Base-by-base conservation (phyloP, 768 basidiomycete species). In the Hortiboletus campestris region DNA sequence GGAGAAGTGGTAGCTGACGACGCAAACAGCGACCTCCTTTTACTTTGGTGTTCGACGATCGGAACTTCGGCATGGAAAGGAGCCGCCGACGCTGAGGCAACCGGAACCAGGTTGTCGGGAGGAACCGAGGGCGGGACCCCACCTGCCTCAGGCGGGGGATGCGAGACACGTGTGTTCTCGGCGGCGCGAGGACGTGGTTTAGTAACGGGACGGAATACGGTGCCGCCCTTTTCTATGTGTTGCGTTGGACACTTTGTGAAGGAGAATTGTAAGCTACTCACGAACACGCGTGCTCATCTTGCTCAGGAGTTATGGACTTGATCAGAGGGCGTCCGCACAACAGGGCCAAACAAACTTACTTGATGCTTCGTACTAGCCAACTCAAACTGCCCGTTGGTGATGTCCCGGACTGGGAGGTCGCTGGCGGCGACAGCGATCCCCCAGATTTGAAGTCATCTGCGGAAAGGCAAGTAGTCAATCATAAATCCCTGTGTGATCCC, bases 151-250 rank as follows among this genome's bases (percentile, higher is more conserved):
- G 50, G 36, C 4, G 43, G 46, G 16, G 47, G 53, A 42, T 60
- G 58, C 11, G 59, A 52, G n/a, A 47, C 34, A 34, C 32, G 51
- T 32, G 45, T 49, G 53, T 32, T 63, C 50, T 74, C 67, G 13
- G 59, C 41, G 11, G 73, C 64, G 28, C 84, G 82, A 14, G 78
- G 62, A 45, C 86, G 77, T 10, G 80, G 71, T 65, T 84, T 86
- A 14, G 73, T 76, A 4, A 87, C 77, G n/a, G 88, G 88, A 64
- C 79, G 81, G 62, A 91, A 91, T 51, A 89, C 68, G 6, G 84
- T 78, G 9, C 80, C 76, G 16, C 88, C 88, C 67, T 91, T 91
- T 67, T 90, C 88, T 91, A 61, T 19, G 5, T 32, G 3, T 45
- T 25, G 11, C 34, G 48, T 61, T 47, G 22, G 41, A 35, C n/a